Percentiles rank a stretch among this genome's conserved stretches.
Conservation (phyloP, 2,329 filamentous ascomycete genomes). For the Neurospora sp. region DNA sequence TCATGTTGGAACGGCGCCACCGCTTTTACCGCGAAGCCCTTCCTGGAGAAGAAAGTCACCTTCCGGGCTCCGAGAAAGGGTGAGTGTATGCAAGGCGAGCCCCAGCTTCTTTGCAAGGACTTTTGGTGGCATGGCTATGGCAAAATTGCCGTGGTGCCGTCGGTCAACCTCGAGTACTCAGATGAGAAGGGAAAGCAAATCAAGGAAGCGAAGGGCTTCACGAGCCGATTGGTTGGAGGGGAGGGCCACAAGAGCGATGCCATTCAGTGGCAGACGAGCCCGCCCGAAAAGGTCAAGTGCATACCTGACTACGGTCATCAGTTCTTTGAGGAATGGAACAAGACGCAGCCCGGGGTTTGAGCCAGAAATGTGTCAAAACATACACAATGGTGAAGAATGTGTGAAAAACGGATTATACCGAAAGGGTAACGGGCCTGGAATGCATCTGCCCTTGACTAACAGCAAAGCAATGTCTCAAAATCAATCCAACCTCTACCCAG, state of each 20-base stretch:
- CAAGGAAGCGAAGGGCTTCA: conserved; percentile 41
- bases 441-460: not conserved
- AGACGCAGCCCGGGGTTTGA: conserved; percentile 14
- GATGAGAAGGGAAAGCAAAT: conserved; percentile 33
- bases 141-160: conserved; percentile 46
- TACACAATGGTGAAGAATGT: not conserved
- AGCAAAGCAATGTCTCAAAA: not conserved
- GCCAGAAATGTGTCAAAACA: not conserved
- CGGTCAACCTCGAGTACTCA: conserved; percentile 45
- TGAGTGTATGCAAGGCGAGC: conserved; percentile 46
- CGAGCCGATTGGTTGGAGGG: conserved; percentile 22
- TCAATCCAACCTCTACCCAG: not conserved
- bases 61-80: conserved; percentile 31
- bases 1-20: conserved; percentile 51
- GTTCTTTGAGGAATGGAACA: conserved; percentile 32
- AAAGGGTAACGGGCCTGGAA: not conserved
- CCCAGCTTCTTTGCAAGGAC: conserved; percentile 46
- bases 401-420: not conserved
- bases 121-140: conserved; percentile 39
- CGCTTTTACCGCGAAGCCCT: conserved; percentile 35
- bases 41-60: conserved; percentile 31
- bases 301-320: conserved; percentile 33
- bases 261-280: conserved; percentile 33
- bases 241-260: not conserved
- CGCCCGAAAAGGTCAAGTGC: conserved; percentile 38